These are phyloP conservation scores for Solanum appendiculatum DNA, from an alignment of 257 asterid species.

Conservation along the genomic window DNA sequence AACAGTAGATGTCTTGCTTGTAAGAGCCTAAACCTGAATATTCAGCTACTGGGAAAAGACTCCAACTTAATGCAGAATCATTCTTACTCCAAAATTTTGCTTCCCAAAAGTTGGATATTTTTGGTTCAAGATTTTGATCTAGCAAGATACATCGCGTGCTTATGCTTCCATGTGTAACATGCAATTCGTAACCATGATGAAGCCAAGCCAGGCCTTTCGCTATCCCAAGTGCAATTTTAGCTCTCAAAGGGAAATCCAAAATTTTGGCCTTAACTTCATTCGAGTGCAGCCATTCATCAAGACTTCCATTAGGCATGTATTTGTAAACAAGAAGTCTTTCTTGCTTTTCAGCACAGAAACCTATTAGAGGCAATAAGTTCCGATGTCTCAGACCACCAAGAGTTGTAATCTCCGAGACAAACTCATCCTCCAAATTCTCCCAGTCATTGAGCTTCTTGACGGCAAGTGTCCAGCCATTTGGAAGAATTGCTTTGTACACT, in stretches of 20 bases:
- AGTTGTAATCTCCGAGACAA: slow-evolving; percentile 4
- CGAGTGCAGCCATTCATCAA: slow-evolving; percentile 11
- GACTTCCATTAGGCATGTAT: slow-evolving; percentile 22
- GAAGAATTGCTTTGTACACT: slow-evolving; percentile 15
- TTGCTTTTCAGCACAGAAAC: slow-evolving; percentile 3
- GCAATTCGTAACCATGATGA: background rate
- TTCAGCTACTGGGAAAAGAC: background rate
- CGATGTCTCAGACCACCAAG: slow-evolving; percentile 15
- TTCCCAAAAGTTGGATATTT: slow-evolving; percentile 14
- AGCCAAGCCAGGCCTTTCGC: slow-evolving; percentile 25
- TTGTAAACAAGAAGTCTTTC: slow-evolving; percentile 12
- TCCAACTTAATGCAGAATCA: background rate
- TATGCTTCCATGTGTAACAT: slow-evolving; percentile 9
- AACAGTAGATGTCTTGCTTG: slow-evolving; percentile 7
- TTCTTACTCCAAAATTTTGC: background rate
- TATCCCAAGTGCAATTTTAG: slow-evolving; percentile 9
- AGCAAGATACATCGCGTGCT: slow-evolving; percentile 14
- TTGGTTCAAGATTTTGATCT: slow-evolving; percentile 14
- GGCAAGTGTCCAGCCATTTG: slow-evolving; percentile 7
- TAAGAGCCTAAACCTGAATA: background rate
- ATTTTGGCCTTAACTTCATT: background rate
- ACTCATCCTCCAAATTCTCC: background rate
- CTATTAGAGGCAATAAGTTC: slow-evolving; percentile 11
- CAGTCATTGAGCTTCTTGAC: slow-evolving; percentile 3
- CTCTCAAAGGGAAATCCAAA: slow-evolving; percentile 6